These are phyloP conservation scores for Arthrobotrys iridis DNA, from an alignment of 2,329 filamentous ascomycete genomes.

Conservation along the genomic window DNA sequence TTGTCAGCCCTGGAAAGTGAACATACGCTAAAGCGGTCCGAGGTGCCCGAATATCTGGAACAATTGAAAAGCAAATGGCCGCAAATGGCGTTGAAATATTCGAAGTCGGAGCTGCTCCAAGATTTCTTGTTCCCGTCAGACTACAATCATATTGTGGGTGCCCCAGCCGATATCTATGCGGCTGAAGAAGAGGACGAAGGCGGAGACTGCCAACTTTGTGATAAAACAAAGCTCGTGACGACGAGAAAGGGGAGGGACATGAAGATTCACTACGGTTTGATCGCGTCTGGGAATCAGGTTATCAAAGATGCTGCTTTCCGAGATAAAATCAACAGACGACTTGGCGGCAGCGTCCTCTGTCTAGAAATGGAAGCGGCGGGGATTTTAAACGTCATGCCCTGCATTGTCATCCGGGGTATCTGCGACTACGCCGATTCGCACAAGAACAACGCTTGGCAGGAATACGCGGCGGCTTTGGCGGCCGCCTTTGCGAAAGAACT, in stretches of 20 bases:
- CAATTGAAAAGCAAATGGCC: constrained; percentile 54
- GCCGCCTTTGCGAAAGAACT: constrained; percentile 7
- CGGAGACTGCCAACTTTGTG: not conserved
- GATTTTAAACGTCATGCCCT: too few species aligned
- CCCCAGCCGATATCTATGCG: not conserved
- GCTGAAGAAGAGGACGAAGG: not conserved
- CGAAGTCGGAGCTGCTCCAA: constrained; percentile 48
- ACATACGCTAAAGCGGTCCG: constrained; percentile 47
- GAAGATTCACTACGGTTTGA: not conserved
- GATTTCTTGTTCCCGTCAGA: constrained; percentile 53
- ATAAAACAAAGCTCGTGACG: not conserved
- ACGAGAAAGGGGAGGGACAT: not conserved
- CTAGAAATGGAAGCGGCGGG: not conserved
- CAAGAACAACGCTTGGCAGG: not conserved
- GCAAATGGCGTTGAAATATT: constrained; percentile 49
- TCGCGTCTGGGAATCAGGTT: constrained; percentile 4
- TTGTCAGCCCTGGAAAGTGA: constrained; percentile 47
- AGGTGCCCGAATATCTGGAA: constrained; percentile 54
- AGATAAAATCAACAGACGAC: not conserved
- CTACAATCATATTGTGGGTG: constrained; percentile 23
- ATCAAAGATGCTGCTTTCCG: too few species aligned
- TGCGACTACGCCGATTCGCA: not conserved
- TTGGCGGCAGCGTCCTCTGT: not conserved
- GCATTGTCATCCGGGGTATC: too few species aligned
- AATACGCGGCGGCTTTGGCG: not conserved